A percentile compares a stretch with the other conserved stretches of the same genome.
Evolutionary conservation across 1,284 basidiomycete genomes (phyloP).

Genomic region (Somion occarium): DNA sequence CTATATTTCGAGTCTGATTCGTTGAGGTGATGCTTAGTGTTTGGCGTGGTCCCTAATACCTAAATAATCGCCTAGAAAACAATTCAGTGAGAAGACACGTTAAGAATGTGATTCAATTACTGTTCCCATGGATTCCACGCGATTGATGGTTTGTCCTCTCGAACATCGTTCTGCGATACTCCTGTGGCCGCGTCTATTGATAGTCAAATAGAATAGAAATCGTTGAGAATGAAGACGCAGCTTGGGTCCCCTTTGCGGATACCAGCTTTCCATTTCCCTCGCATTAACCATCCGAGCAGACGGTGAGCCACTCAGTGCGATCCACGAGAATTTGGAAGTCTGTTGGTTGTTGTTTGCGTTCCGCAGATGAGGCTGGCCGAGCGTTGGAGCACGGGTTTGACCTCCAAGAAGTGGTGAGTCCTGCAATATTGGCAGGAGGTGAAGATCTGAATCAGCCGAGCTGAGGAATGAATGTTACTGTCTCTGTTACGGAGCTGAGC

Average conservation of each 20-base stretch:
- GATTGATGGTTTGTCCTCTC: constrained; percentile 83
- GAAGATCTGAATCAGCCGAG: too few species aligned
- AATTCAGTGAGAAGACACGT: background rate
- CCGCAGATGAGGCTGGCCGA: background rate
- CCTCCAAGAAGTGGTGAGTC: background rate
- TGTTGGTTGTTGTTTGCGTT: too few species aligned
- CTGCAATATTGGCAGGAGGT: too few species aligned
- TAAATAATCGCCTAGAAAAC: constrained; percentile 64
- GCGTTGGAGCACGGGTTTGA: background rate
- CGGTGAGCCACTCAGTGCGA: constrained; percentile 31
- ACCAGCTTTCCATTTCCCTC: constrained; percentile 63
- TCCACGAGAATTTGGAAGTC: too few species aligned
- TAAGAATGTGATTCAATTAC: constrained; percentile 23
- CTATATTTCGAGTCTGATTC: constrained; percentile 77
- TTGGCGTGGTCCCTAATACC: constrained; percentile 61
- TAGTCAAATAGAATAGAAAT: constrained; percentile 21
- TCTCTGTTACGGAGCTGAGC: too few species aligned
- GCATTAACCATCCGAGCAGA: constrained; percentile 82
- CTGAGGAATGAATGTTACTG: too few species aligned
- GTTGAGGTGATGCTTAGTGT: constrained; percentile 45
- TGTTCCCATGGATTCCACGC: constrained; percentile 84
- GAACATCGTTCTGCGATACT: constrained; percentile 77
- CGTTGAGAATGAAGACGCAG: constrained; percentile 32
- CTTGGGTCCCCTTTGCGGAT: constrained; percentile 49
- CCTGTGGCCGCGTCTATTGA: constrained; percentile 31